Evolutionary conservation across 345 rosid genomes (phyloP).

Genomic region (Bruguiera gymnorhiza): DNA sequence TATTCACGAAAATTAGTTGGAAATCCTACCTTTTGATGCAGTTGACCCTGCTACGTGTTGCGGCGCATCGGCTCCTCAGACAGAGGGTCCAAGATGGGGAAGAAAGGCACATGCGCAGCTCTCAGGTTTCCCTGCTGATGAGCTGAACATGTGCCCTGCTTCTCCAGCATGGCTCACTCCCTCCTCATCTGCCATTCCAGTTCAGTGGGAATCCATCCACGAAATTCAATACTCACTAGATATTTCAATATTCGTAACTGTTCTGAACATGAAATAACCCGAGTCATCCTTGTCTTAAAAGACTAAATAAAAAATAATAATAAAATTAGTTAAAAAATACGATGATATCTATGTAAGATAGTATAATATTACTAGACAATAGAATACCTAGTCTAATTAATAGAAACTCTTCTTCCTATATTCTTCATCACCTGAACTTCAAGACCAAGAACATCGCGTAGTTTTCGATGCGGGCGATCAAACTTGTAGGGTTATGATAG

Average conservation of each 20-base stretch:
- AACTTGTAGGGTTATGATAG: neutral
- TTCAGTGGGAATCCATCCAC: neutral
- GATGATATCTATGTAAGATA: too few species aligned
- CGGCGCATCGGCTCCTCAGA: neutral
- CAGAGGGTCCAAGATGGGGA: constrained; percentile 40
- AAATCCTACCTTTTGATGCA: neutral
- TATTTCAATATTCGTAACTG: too few species aligned
- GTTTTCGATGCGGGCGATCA: too few species aligned
- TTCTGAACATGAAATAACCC: too few species aligned
- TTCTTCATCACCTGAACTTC: neutral
- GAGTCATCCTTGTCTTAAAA: too few species aligned
- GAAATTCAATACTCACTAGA: too few species aligned
- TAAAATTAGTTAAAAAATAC: too few species aligned
- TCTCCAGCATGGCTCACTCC: constrained; percentile 47
- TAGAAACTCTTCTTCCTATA: too few species aligned
- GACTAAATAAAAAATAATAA: too few species aligned
- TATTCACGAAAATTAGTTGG: neutral
- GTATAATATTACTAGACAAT: too few species aligned
- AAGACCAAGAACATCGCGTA: neutral
- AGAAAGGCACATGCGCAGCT: constrained; percentile 42
- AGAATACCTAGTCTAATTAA: too few species aligned
- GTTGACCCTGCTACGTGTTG: too few species aligned
- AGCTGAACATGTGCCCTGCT: constrained; percentile 51
- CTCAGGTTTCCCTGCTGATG: constrained; percentile 7
- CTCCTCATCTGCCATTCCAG: constrained; percentile 8